These are phyloP conservation scores for Catharanthus roseus DNA, from an alignment of 257 asterid genomes.

Conservation along the genomic window DNA sequence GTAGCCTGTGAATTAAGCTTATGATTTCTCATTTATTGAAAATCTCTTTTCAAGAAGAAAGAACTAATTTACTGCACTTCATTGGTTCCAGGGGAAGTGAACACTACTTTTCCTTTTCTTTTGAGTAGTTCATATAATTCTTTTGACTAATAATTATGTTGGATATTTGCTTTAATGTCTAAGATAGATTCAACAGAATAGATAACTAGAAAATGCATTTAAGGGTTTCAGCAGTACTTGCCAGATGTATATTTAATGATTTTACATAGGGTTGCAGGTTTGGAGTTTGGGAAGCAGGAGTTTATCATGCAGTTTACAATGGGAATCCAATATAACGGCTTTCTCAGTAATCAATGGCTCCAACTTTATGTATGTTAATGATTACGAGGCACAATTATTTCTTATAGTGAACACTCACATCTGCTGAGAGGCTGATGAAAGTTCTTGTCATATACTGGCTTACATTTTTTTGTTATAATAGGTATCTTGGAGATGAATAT, in stretches of 20 bases:
- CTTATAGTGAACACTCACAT: background rate
- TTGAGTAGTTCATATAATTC: background rate
- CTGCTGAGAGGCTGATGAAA: constrained; percentile 3
- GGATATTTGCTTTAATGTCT: background rate
- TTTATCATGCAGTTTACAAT: constrained; percentile 59
- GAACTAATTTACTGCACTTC: background rate
- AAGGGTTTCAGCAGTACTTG: no score
- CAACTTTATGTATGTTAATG: constrained; percentile 58
- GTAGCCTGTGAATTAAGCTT: background rate
- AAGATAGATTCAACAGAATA: background rate
- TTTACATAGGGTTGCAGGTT: constrained; percentile 42
- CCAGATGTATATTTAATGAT: background rate
- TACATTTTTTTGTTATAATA: constrained; percentile 25
- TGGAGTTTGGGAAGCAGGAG: constrained; percentile 74
- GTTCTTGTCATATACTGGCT: constrained; percentile 19
- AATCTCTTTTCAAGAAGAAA: constrained; percentile 1
- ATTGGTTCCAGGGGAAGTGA: background rate
- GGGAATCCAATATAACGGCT: constrained; percentile 87
- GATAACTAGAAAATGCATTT: background rate
- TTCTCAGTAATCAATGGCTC: constrained; percentile 82
- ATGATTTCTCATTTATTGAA: background rate
- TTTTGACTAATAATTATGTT: no score
- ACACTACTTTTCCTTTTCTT: background rate
- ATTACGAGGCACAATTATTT: constrained; percentile 17
- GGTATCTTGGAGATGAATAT: constrained; percentile 86